A percentile compares a stretch with the other conserved stretches of the same genome.
Evolutionary conservation across 169 alveolate genomes (phyloP).

Genomic region (Eimeria sp.): DNA sequence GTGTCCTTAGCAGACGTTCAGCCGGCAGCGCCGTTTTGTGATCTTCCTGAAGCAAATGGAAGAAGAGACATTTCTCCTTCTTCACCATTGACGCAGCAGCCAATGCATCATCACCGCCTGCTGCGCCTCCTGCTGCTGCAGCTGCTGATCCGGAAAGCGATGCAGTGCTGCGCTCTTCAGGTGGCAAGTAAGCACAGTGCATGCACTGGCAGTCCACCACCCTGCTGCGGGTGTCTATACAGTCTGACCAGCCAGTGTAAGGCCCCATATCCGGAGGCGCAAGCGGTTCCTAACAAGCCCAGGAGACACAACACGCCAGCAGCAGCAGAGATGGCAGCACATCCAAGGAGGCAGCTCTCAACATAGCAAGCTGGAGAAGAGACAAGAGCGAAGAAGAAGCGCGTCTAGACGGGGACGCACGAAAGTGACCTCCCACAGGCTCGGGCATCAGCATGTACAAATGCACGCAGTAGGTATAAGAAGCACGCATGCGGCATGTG

Average conservation of each 20-base stretch:
- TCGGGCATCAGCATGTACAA: background rate
- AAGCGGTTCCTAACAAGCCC: background rate
- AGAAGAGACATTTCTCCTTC: conserved; percentile 86
- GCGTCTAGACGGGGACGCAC: background rate
- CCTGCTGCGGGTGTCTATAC: conserved; percentile 76
- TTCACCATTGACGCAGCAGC: conserved; percentile 62
- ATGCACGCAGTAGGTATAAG: too few species aligned
- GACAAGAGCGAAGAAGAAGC: background rate
- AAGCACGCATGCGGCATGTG: background rate
- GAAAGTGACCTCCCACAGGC: background rate
- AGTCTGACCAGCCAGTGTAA: conserved; percentile 70
- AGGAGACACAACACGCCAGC: background rate
- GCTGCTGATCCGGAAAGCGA: background rate
- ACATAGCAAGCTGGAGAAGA: background rate
- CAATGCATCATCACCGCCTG: background rate
- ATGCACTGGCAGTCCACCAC: conserved; percentile 11
- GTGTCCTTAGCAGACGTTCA: conserved; percentile 86
- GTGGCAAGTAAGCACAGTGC: conserved; percentile 77
- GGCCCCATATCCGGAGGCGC: conserved; percentile 58
- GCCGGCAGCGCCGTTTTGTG: conserved; percentile 91
- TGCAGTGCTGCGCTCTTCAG: conserved; percentile 46
- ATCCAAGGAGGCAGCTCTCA: background rate
- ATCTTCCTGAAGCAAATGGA: conserved; percentile 87
- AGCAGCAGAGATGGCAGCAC: conserved; percentile 28
- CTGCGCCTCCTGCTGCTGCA: background rate